A percentile compares a stretch with the other conserved stretches of the same genome.
phyloP scores from a whole-genome alignment of 2,329 filamentous ascomycete genomes.

The Sphaerulina vaccinii region DNA sequence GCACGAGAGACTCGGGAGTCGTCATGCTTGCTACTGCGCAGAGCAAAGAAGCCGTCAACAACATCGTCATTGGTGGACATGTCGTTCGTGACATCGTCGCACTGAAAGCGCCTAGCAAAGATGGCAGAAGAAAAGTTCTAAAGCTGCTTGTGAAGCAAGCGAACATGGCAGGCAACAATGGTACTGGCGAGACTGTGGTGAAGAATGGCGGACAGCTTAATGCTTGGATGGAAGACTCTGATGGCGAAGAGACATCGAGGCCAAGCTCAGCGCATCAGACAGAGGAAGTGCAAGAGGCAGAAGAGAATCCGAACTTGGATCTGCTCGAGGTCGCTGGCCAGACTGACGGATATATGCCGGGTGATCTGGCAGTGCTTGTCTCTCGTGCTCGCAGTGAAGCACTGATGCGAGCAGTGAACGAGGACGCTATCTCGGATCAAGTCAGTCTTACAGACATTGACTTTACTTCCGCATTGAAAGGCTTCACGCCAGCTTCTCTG shows the following conservation, averaged over 20 bases:
- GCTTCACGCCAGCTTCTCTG: conserved; percentile 91
- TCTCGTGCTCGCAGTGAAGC: conserved; percentile 88
- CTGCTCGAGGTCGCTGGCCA: conserved; percentile 89
- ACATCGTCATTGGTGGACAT: conserved; percentile 84
- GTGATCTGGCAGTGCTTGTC: conserved; percentile 82
- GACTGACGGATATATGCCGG: conserved; percentile 97
- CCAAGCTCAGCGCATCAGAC: conserved; percentile 45
- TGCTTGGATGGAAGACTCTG: conserved; percentile 72
- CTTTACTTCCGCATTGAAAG: conserved; percentile 80
- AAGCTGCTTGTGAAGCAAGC: conserved; percentile 66
- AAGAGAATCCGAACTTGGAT: conserved; percentile 75
- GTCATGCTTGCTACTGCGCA: conserved; percentile 88
- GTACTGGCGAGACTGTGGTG: conserved; percentile 13
- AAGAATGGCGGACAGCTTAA: conserved; percentile 26
- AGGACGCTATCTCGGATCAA: conserved; percentile 43
- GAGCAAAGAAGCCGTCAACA: conserved; percentile 88
- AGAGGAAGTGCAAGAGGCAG: conserved; percentile 49
- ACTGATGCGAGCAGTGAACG: conserved; percentile 73
- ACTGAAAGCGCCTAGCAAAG: conserved; percentile 89
- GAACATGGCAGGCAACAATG: conserved; percentile 16
- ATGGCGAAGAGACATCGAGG: conserved; percentile 48
- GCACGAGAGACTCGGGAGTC: conserved; percentile 73
- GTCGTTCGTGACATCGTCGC: conserved; percentile 88
- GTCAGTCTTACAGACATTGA: conserved; percentile 70
- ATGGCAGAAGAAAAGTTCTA: conserved; percentile 77